Base-by-base conservation (phyloP, 1,284 basidiomycete genomes). In the Puccinia sorghi region DNA sequence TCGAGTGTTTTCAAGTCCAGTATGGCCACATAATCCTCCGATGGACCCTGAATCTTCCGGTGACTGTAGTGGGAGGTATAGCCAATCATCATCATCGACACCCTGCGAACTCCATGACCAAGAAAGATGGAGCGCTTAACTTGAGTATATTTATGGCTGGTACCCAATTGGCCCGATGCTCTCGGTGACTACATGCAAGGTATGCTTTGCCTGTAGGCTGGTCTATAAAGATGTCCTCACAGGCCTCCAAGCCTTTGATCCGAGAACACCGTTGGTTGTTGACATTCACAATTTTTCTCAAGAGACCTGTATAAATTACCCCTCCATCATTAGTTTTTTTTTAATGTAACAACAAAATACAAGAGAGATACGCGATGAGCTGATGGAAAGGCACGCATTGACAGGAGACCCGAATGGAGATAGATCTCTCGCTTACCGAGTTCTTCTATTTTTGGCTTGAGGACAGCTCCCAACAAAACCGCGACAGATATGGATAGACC, bases 191-290 rank as follows among this genome's bases (percentile, higher is more conserved):
- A 22, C 77, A 79, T 12, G 77, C 69, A n/a, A 79, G 69, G 56
- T 79, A 79, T 43, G 77, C 77, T 46, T 72, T 27, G 17, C 57
- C 59, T 41, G 67, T 59, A 4, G 67, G 57, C 20, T 61, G 59
- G 67, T 72, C 66, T 22, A 72, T 39, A 39, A 59, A 71, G 25
- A 79, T 79, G 32, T 79, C 77, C 39, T 79, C 77, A 56, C 77
- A 79, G 17, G 77, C 67, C 39, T 79, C 69, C n/a, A 79, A 59
- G 5, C 57, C 77, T 39, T 72, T 39, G 56, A 79, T 72, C 39
- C 27, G 25, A 8, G 41, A 32, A 66, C 77, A 79, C 54, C 52
- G 41, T 13, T 72, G 54, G 67, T 79, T 79, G 52, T 79, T 72
- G 6, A 72, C 54, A 37, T 71, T 71, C 5, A n/a, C 12, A 56